Conservation (phyloP, 192 early-diverging fungal genomes). For the Coemansia sp. region DNA sequence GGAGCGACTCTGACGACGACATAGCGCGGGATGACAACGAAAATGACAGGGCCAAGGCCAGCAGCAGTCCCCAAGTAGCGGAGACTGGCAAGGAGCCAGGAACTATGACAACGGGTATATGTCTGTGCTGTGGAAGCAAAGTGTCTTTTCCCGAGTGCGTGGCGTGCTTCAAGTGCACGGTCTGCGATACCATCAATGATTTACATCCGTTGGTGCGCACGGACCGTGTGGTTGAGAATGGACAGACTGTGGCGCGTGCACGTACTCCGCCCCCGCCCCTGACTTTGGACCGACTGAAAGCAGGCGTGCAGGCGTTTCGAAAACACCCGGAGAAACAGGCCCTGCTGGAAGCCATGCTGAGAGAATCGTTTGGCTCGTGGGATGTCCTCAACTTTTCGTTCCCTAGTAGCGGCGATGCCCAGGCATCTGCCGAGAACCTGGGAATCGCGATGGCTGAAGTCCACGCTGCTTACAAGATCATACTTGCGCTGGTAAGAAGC, state of each 20-base stretch:
- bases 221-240: constrained; percentile 15
- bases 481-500: constrained; percentile 53
- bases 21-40: neutral
- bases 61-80: neutral
- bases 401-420: too few species aligned
- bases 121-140: constrained; percentile 41
- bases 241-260: constrained; percentile 1
- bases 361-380: constrained; percentile 59
- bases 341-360: constrained; percentile 48
- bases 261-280: constrained; percentile 34
- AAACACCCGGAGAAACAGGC: constrained; percentile 38
- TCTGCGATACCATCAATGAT: constrained; percentile 86
- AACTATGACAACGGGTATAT: constrained; percentile 18
- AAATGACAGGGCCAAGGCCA: too few species aligned
- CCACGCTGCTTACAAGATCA: constrained; percentile 59
- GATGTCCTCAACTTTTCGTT: constrained; percentile 64
- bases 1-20: constrained; percentile 11
- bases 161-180: constrained; percentile 81
- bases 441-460: constrained; percentile 65
- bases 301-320: constrained; percentile 36
- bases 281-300: constrained; percentile 46
- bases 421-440: constrained; percentile 50
- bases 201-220: constrained; percentile 30
- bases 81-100: neutral
- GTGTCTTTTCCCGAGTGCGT: constrained; percentile 27